phyloP scores from a whole-genome alignment of 2,329 filamentous ascomycete genomes.

The Xylaria digitata region DNA sequence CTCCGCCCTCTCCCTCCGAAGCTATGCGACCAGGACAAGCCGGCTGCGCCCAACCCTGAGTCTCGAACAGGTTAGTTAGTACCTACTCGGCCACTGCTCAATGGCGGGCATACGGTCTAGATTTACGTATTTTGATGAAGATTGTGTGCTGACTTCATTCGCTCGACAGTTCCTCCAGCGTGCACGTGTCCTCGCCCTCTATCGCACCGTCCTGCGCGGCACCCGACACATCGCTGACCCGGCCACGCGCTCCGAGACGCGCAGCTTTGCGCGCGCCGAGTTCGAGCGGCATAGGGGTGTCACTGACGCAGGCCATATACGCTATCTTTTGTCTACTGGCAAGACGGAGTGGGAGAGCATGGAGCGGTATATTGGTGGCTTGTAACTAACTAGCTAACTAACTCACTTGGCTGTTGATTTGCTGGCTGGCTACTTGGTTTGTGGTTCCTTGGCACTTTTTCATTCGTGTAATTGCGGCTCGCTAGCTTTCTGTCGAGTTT shows the following conservation, averaged over 20 bases:
- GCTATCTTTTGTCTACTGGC: conserved; percentile 72
- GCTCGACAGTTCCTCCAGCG: conserved; percentile 67
- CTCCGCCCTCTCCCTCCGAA: conserved; percentile 47
- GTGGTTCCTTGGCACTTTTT: background rate
- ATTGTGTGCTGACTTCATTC: conserved; percentile 18
- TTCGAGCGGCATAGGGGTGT: conserved; percentile 69
- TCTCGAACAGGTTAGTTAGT: conserved; percentile 66
- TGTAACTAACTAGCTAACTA: conserved; percentile 47
- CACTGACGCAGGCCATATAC: conserved; percentile 68
- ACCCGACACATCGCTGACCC: conserved; percentile 64
- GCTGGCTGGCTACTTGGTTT: background rate
- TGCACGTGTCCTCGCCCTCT: conserved; percentile 65
- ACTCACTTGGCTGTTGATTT: no score
- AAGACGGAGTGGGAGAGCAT: conserved; percentile 74
- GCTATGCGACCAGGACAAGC: conserved; percentile 52
- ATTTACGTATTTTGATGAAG: background rate
- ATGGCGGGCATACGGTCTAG: background rate
- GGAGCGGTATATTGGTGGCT: conserved; percentile 65
- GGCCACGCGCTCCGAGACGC: conserved; percentile 65
- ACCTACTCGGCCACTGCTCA: background rate
- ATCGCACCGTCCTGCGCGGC: conserved; percentile 67
- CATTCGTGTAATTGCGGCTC: conserved; percentile 13
- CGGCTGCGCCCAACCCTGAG: conserved; percentile 61
- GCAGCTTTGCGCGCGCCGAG: conserved; percentile 67
- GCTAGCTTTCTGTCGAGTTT: conserved; percentile 3